Evolutionary conservation across 192 early-diverging fungal species (phyloP).

Genomic region (Haplosporangium gracile): DNA sequence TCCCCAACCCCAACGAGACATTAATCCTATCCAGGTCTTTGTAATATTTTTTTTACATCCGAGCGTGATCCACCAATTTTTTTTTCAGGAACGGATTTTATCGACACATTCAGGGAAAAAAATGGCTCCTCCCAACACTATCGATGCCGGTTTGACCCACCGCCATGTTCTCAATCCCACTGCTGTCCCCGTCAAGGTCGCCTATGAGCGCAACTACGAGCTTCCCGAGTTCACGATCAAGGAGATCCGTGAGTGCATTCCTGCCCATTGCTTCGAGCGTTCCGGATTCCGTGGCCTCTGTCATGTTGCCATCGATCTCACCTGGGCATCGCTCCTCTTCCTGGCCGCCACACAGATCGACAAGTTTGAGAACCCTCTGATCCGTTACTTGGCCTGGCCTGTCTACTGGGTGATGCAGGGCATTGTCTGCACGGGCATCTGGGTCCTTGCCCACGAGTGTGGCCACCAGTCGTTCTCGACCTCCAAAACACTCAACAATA

Average conservation of each 20-base stretch:
- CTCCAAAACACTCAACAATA: slow-evolving; percentile 87
- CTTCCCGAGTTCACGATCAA: slow-evolving; percentile 89
- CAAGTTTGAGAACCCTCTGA: slow-evolving; percentile 55
- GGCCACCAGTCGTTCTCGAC: slow-evolving; percentile 94
- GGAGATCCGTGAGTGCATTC: slow-evolving; percentile 90
- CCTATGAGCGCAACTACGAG: slow-evolving; percentile 62
- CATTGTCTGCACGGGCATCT: slow-evolving; percentile 87
- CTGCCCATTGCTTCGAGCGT: slow-evolving; percentile 94
- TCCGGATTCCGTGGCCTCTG: slow-evolving; percentile 82
- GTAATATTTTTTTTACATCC: background rate
- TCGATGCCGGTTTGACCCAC: slow-evolving; percentile 52
- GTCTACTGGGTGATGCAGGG: slow-evolving; percentile 89
- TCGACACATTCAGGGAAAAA: slow-evolving; percentile 10
- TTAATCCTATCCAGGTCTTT: background rate
- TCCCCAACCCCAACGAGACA: slow-evolving; percentile 5
- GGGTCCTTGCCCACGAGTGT: slow-evolving; percentile 94
- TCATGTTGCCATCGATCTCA: slow-evolving; percentile 85
- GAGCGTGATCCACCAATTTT: background rate
- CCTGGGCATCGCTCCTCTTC: slow-evolving; percentile 71
- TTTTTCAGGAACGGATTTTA: slow-evolving; percentile 24
- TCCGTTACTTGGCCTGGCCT: slow-evolving; percentile 78
- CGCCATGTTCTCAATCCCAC: slow-evolving; percentile 26
- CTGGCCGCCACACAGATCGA: slow-evolving; percentile 81
- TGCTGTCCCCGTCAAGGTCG: slow-evolving; percentile 16
- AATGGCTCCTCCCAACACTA: slow-evolving; percentile 58